Evolutionary conservation across 2,329 filamentous ascomycete genomes (phyloP), one percentile per base, ranked within the genome.

Genomic region (Cladobotryum mycophilum): DNA sequence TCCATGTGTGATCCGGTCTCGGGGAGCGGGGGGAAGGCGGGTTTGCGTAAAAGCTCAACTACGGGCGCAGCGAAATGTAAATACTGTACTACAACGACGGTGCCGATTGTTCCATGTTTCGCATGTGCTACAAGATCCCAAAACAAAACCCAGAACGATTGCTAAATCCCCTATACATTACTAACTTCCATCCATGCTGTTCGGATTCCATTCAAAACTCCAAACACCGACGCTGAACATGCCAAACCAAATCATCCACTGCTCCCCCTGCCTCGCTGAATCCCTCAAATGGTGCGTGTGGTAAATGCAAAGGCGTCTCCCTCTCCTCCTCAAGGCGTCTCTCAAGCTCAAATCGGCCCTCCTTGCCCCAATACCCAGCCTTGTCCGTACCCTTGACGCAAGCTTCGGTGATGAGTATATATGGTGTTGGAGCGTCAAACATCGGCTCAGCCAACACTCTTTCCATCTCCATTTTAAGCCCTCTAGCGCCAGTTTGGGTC

Each of bases 391-490:
- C 81, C 17, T 73, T 73, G 1, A 87, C 85, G 33, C 85, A 85
- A 2, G 72, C 78, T 62, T 89, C 84, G 0, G 85, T 88, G 40
- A 91, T 80, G 8, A 90, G 74, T 2, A 89, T 85, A 58, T 86
- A 88, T 18, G 86, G 81, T 57, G 85, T 84, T 4, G 88, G 88
- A 0, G 85, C 84, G 61, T 90, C 85, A 63, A 89, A 92, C 80
- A 91, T 91, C 33, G 87, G 82, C 66, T 91, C 88, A 3, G 83
- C 84, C 11, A 92, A 72, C 7, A 92, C 80, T 2, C 84, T 79
- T 66, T 92, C 88, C 77, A 92, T 84, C 62, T 90, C 86, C 66
- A 88, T 89, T 61, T 89, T 85, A 14, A 93, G 70, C 0, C 84
- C 88, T 36, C 88, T 77, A 1, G 88, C 88, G 3, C 93, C 93